phyloP scores from a whole-genome alignment of 495 filamentous ascomycete species.

The Tuber borchii region DNA sequence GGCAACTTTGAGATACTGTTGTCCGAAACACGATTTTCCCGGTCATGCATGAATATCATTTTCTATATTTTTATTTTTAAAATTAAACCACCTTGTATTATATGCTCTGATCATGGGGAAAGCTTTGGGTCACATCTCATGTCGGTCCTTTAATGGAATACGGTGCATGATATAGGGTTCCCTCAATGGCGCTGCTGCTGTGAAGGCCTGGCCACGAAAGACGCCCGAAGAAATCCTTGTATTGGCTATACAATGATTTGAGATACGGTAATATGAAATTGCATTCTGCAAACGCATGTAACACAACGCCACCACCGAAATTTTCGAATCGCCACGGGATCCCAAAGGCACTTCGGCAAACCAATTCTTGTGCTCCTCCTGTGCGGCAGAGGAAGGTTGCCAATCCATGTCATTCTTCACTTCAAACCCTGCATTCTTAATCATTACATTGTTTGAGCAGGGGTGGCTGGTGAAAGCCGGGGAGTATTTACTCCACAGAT shows the following conservation, averaged over 20 bases:
- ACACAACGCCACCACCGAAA: not conserved
- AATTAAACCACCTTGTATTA: not conserved
- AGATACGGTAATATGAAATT: not conserved
- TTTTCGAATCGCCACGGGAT: not conserved
- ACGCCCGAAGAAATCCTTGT: not conserved
- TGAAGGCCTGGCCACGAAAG: not conserved
- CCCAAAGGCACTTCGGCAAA: not conserved
- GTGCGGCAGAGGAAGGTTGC: not conserved
- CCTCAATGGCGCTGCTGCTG: not conserved
- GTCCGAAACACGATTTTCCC: slow-evolving; percentile 1
- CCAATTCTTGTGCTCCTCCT: not conserved
- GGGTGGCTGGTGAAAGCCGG: not conserved
- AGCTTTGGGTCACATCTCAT: not conserved
- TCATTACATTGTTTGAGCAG: not conserved
- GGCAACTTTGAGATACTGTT: not conserved
- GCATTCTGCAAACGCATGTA: not conserved
- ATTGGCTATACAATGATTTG: not conserved
- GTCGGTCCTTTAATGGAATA: not conserved
- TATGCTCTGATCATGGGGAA: not conserved
- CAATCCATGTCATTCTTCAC: not conserved
- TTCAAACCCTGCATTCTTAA: not conserved
- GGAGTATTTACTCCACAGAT: not conserved
- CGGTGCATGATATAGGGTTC: not conserved
- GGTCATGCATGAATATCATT: not conserved
- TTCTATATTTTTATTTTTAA: not conserved